A percentile compares a stretch with the other conserved stretches of the same genome.
Evolutionary conservation across 768 basidiomycete genomes (phyloP).

Genomic region (Termitomyces bulborhizus): DNA sequence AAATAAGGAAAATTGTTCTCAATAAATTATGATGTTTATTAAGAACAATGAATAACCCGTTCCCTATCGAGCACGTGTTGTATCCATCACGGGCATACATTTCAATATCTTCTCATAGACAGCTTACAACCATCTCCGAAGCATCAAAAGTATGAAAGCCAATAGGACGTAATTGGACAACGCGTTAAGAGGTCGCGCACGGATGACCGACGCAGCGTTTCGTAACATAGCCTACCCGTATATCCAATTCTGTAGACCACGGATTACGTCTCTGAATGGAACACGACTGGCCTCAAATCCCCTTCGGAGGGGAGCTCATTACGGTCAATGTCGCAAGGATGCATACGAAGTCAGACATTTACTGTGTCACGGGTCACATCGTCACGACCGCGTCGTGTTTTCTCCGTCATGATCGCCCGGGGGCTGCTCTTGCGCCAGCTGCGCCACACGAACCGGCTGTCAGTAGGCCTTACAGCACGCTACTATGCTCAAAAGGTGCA

Average conservation of each 20-base stretch:
- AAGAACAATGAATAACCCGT: no score
- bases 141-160: no score
- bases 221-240: constrained; percentile 71
- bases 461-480: neutral
- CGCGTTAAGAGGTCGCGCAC: no score
- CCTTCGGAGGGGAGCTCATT: constrained; percentile 11
- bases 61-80: no score
- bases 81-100: no score
- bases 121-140: no score
- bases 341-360: constrained; percentile 26
- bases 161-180: no score
- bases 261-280: constrained; percentile 49
- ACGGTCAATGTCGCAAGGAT: constrained; percentile 44
- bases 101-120: no score
- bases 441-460: constrained; percentile 5
- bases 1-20: no score
- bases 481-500: neutral
- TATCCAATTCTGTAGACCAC: constrained; percentile 58
- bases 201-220: constrained; percentile 41
- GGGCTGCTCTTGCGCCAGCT: constrained; percentile 10
- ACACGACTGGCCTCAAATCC: constrained; percentile 29
- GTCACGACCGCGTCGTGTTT: constrained; percentile 7
- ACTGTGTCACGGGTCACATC: constrained; percentile 9
- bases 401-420: constrained; percentile 10
- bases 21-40: no score